phyloP scores from a whole-genome alignment of 345 rosid species.

The Eucalyptus fibrosa region DNA sequence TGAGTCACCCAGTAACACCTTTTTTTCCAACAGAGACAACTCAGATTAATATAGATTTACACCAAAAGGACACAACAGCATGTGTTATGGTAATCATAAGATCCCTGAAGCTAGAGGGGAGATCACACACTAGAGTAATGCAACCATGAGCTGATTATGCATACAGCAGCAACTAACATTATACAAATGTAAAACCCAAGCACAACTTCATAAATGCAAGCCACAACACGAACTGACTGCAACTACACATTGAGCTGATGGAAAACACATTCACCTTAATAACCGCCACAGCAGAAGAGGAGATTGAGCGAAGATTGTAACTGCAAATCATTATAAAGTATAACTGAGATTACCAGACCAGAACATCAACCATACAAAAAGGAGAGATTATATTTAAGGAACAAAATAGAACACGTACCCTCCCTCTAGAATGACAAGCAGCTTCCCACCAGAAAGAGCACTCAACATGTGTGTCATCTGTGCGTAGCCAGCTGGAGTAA shows the following conservation, averaged over 20 bases:
- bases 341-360: neutral
- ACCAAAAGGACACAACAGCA: neutral
- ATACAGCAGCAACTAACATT: neutral
- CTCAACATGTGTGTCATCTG: constrained; percentile 71
- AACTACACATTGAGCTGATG: neutral
- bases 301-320: constrained; percentile 93
- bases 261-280: constrained; percentile 49
- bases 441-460: constrained; percentile 56
- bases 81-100: neutral
- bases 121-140: neutral
- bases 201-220: neutral
- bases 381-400: neutral
- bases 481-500: constrained; percentile 87
- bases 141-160: neutral
- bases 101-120: neutral
- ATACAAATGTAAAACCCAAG: neutral
- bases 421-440: constrained; percentile 97
- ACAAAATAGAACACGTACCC: constrained; percentile 37
- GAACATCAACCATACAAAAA: neutral
- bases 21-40: neutral
- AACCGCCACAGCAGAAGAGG: constrained; percentile 91
- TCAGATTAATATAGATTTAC: neutral
- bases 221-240: neutral
- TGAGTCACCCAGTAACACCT: constrained; percentile 80
- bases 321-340: constrained; percentile 24